These are phyloP conservation scores for Chalaropsis thielavioides DNA, from an alignment of 2,329 filamentous ascomycete genomes.

Conservation along the genomic window DNA sequence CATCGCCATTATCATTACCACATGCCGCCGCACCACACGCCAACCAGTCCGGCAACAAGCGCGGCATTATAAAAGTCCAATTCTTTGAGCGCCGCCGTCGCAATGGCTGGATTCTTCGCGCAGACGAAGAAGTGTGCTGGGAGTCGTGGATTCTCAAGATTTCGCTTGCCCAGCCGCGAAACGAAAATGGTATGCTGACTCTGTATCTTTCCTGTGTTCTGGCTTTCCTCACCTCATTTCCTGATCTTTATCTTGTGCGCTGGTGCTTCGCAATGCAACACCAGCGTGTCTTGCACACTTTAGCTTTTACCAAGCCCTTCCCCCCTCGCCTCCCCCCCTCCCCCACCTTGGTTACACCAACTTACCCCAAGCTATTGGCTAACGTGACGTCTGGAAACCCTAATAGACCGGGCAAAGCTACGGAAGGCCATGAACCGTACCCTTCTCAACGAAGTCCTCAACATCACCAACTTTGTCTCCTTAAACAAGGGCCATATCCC, in stretches of 20 bases:
- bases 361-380: not conserved
- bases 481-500: constrained; percentile 90
- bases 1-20: constrained; percentile 11
- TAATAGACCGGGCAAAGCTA: constrained; percentile 67
- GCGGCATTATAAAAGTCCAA: constrained; percentile 71
- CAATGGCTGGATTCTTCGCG: constrained; percentile 64
- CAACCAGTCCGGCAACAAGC: constrained; percentile 37
- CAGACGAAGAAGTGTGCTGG: constrained; percentile 92
- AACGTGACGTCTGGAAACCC: not conserved
- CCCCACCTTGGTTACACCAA: constrained; percentile 6
- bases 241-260: no score
- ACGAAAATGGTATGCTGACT: constrained; percentile 57
- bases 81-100: constrained; percentile 88
- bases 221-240: not conserved
- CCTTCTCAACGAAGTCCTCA: constrained; percentile 72
- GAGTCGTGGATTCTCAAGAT: constrained; percentile 91
- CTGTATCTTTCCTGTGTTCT: not conserved
- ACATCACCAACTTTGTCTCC: constrained; percentile 79
- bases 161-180: constrained; percentile 78
- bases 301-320: not conserved
- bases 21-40: constrained; percentile 11
- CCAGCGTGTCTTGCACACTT: not conserved
- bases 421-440: constrained; percentile 83
- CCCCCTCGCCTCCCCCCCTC: not conserved
- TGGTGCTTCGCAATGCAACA: not conserved